Conservation (phyloP, 2,329 filamentous ascomycete genomes). For the Fusarium chlamydosporum region DNA sequence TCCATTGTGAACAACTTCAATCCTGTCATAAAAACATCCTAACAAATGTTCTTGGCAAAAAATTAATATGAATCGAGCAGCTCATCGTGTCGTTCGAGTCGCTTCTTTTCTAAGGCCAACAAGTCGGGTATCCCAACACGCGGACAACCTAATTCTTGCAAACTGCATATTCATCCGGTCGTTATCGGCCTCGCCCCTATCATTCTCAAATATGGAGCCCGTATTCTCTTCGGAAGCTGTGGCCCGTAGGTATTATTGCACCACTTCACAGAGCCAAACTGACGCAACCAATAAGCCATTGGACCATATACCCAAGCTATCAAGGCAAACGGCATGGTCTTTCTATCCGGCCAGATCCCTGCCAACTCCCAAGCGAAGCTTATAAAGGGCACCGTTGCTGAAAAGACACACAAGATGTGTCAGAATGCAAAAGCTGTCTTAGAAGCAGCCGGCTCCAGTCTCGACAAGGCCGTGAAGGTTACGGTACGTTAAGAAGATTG, state of each 20-base stretch:
- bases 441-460: conserved; percentile 73
- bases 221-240: conserved; percentile 33
- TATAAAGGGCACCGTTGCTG: conserved; percentile 70
- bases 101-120: background rate
- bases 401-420: conserved; percentile 45
- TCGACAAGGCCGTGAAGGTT: conserved; percentile 78
- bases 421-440: conserved; percentile 76
- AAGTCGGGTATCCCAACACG: background rate
- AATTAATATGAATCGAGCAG: conserved; percentile 1
- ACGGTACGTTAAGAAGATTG: conserved; percentile 46
- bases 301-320: conserved; percentile 41
- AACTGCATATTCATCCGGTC: background rate
- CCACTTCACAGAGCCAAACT: background rate
- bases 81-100: background rate
- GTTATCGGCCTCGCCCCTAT: background rate
- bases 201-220: conserved; percentile 12
- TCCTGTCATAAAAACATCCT: background rate
- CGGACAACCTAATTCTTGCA: background rate
- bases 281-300: conserved; percentile 15
- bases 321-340: conserved; percentile 66
- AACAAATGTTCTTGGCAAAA: too few species aligned
- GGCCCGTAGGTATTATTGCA: conserved; percentile 12
- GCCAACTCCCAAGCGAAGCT: conserved; percentile 70
- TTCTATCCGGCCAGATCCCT: conserved; percentile 78
- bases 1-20: background rate